Conservation (phyloP, 1,284 basidiomycete genomes). For the Anthracocystis panici-leucophaei region DNA sequence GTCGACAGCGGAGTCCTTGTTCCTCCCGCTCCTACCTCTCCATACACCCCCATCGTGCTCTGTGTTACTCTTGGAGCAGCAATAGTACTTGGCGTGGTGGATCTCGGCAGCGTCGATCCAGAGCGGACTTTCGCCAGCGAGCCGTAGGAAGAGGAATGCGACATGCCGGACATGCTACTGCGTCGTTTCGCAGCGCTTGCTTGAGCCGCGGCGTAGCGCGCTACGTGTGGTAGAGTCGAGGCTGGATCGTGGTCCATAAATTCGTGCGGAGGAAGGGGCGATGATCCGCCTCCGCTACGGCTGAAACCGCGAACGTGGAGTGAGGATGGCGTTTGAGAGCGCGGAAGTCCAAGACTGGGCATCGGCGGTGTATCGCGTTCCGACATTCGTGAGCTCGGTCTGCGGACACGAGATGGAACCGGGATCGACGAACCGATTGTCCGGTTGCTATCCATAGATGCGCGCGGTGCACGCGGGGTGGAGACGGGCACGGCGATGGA, state of each 20-base stretch:
- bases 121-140: conserved; percentile 37
- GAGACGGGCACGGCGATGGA: conserved; percentile 31
- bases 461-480: conserved; percentile 41
- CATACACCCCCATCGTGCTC: conserved; percentile 16
- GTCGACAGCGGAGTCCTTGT: conserved; percentile 34
- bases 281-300: conserved; percentile 14
- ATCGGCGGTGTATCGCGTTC: conserved; percentile 41
- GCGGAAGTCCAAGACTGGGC: conserved; percentile 41
- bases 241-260: conserved; percentile 64
- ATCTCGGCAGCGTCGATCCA: conserved; percentile 17
- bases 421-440: conserved; percentile 60
- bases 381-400: conserved; percentile 53
- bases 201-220: conserved; percentile 35
- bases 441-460: conserved; percentile 40
- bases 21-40: background rate
- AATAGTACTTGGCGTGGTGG: conserved; percentile 20
- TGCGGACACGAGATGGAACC: conserved; percentile 53
- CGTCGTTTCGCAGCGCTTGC: conserved; percentile 28
- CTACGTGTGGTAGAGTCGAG: conserved; percentile 34
- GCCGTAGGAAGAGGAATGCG: conserved; percentile 27
- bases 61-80: conserved; percentile 16
- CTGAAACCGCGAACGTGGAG: conserved; percentile 18
- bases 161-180: conserved; percentile 31
- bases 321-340: conserved; percentile 32
- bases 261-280: conserved; percentile 46